Base-by-base conservation (phyloP, 345 rosid species). In the Salix koriyanagi region DNA sequence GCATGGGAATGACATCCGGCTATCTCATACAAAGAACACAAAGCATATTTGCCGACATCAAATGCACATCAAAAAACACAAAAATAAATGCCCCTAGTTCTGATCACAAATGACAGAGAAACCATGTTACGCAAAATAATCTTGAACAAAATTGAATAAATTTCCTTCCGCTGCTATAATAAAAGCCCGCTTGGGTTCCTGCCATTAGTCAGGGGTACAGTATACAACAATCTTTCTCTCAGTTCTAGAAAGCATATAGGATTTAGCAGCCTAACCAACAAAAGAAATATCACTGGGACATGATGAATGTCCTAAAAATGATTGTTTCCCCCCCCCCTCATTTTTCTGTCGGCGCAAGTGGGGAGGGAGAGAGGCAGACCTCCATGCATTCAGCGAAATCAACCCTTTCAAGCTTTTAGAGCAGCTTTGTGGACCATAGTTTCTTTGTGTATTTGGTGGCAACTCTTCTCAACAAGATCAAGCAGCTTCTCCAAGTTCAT, bases 381-480 rank as follows among this genome's bases (percentile, higher is more conserved):
- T 72, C 65, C 26, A 36, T 61, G 39, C 58, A 65, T 36, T 37
- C 14, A n/a, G 66, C 70, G 67, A 6, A 41, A 44, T 32, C 80
- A 77, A 61, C 64, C 25, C 75, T 74, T 83, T 89, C 89, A 93
- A 75, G 83, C 87, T 89, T 89, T 88, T 48, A 89, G 70, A 65
- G 90, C 91, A 71, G 89, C 90, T 90, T 95, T 91, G 82, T 90
- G 94, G 77, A 93, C 93, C 98, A 93, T 93, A 44, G 97, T 91
- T 80, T 93, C 94, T 79, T 91, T 95, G 93, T 93, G 99, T 75
- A 95, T 91, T 80, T 93, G 96, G 80, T 90, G 97, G 87, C 98
- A 93, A 83, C 96, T 93, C 90, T 95, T 93, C 84, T 90, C 94
- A 7, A 96, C 98, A 52, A 92, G 98, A 86, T 96, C 97, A 36